A percentile compares a stretch with the other conserved stretches of the same genome.
These are phyloP conservation scores for Epichloe sibirici DNA, from an alignment of 2,329 filamentous ascomycete species.

Conservation along the genomic window DNA sequence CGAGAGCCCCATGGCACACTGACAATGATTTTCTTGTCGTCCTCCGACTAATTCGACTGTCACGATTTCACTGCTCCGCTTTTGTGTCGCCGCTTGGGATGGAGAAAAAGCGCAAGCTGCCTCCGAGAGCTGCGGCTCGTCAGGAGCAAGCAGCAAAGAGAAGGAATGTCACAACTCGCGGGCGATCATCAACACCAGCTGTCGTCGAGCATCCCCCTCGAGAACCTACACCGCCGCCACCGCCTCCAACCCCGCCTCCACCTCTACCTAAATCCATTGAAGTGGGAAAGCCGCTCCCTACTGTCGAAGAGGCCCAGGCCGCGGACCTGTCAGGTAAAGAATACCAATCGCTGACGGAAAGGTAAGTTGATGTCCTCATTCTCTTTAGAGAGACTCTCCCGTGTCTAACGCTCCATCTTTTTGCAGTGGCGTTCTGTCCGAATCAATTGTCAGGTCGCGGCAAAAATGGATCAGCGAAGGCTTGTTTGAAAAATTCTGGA, in stretches of 20 bases:
- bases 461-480: slow-evolving; percentile 60
- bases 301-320: slow-evolving; percentile 53
- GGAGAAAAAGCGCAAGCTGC: slow-evolving; percentile 56
- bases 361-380: slow-evolving; percentile 28
- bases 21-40: slow-evolving; percentile 18
- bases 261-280: slow-evolving; percentile 50
- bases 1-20: slow-evolving; percentile 15
- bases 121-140: slow-evolving; percentile 48
- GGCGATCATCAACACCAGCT: slow-evolving; percentile 36
- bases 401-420: neutral
- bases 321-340: slow-evolving; percentile 50
- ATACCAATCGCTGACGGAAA: slow-evolving; percentile 64
- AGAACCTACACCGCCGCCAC: slow-evolving; percentile 19
- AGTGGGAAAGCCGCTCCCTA: slow-evolving; percentile 57
- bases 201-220: slow-evolving; percentile 21
- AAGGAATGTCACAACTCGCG: slow-evolving; percentile 43
- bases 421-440: slow-evolving; percentile 57
- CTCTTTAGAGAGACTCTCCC: neutral
- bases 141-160: slow-evolving; percentile 49
- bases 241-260: slow-evolving; percentile 22
- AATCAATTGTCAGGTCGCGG: slow-evolving; percentile 62
- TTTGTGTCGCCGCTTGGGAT: slow-evolving; percentile 22
- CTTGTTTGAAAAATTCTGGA: slow-evolving; percentile 68
- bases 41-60: slow-evolving; percentile 4
- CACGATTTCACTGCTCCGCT: neutral